Evolutionary conservation across 805 yeast species (phyloP).

Genomic region (Cyberlindnera bimundalis): DNA sequence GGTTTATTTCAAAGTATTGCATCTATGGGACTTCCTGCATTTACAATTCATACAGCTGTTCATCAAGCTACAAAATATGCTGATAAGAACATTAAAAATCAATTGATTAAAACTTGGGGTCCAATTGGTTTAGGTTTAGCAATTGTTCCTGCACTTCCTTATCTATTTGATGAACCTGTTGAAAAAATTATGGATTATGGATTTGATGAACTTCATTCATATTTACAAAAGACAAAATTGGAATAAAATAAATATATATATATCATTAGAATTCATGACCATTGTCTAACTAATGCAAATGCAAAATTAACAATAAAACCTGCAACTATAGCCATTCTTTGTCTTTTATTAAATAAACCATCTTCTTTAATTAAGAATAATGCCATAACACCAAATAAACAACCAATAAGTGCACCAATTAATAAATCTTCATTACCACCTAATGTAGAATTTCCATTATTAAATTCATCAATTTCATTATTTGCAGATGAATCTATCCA

Average conservation of each 20-base stretch:
- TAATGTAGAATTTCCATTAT: slow-evolving; percentile 36
- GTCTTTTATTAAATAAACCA: slow-evolving; percentile 58
- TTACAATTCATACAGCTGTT: slow-evolving; percentile 76
- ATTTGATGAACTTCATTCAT: slow-evolving; percentile 48
- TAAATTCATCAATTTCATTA: slow-evolving; percentile 44
- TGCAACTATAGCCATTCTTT: slow-evolving; percentile 62
- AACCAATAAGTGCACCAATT: slow-evolving; percentile 69
- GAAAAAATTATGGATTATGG: slow-evolving; percentile 62
- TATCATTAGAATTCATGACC: slow-evolving; percentile 11
- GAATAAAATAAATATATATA: slow-evolving; percentile 6
- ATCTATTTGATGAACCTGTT: slow-evolving; percentile 78
- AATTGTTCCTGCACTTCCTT: slow-evolving; percentile 74
- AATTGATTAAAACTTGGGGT: slow-evolving; percentile 55
- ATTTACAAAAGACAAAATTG: slow-evolving; percentile 16
- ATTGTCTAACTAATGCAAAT: slow-evolving; percentile 53
- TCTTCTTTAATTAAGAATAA: slow-evolving; percentile 60
- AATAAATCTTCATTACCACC: slow-evolving; percentile 63
- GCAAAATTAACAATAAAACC: slow-evolving; percentile 69
- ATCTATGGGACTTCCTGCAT: slow-evolving; percentile 83
- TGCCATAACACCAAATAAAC: slow-evolving; percentile 70
- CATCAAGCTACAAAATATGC: slow-evolving; percentile 62
- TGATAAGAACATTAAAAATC: slow-evolving; percentile 47
- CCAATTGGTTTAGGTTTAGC: slow-evolving; percentile 79
- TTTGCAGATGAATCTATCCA: slow-evolving; percentile 80
- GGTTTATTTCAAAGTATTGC: slow-evolving; percentile 82